Percentiles rank a stretch among this genome's conserved stretches.
Conservation (phyloP, 805 yeast species). For the Kodamaea laetipori region DNA sequence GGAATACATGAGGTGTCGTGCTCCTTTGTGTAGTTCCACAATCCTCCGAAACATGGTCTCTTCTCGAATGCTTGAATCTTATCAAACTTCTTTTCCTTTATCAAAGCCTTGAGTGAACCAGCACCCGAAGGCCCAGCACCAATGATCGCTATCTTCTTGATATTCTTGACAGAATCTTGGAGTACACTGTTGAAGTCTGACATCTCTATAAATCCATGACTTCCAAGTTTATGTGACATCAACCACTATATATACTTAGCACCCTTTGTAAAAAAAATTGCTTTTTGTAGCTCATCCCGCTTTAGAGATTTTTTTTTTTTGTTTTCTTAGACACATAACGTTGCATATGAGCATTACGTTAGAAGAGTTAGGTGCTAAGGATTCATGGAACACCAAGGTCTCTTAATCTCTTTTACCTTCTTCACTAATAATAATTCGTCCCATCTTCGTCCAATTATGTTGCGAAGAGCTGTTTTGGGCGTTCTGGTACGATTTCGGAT, state of each 20-base stretch:
- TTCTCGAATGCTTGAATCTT: constrained; percentile 61
- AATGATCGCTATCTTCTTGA: constrained; percentile 21
- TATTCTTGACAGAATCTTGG: constrained; percentile 11
- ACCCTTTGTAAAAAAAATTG: constrained; percentile 2
- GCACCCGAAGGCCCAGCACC: constrained; percentile 28
- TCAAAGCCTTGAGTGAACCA: constrained; percentile 46
- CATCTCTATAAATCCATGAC: constrained; percentile 4
- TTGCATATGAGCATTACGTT: too few species aligned
- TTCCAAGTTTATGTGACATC: not conserved
- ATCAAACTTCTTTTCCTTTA: constrained; percentile 50
- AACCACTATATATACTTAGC: not conserved
- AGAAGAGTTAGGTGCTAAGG: not conserved
- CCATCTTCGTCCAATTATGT: too few species aligned
- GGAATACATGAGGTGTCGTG: constrained; percentile 24
- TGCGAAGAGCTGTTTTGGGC: too few species aligned
- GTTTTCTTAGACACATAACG: constrained; percentile 1
- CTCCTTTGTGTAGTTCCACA: constrained; percentile 64
- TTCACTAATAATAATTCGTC: too few species aligned
- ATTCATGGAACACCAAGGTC: too few species aligned
- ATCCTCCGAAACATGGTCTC: constrained; percentile 66
- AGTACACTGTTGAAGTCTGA: constrained; percentile 7
- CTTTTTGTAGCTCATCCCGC: constrained; percentile 6
- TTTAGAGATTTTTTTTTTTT: not conserved
- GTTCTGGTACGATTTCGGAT: too few species aligned
- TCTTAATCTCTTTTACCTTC: not conserved